Percentiles rank a stretch among this genome's conserved stretches.
Conservation (phyloP, 495 filamentous ascomycete genomes). For the Diplogelasinospora grovesii region DNA sequence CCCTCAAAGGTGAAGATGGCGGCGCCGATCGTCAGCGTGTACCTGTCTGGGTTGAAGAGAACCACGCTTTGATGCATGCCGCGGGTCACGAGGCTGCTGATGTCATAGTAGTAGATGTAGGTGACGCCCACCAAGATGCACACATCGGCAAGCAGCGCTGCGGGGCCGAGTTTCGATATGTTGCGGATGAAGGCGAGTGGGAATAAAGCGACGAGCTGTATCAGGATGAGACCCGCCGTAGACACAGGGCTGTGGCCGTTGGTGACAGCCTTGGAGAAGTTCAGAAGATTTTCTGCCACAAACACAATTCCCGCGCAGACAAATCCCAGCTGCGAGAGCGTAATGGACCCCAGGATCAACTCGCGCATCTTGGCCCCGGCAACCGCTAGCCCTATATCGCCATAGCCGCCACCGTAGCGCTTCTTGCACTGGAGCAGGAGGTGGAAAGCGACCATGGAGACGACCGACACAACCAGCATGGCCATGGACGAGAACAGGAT, state of each 20-base stretch:
- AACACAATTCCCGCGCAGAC: slow-evolving; percentile 62
- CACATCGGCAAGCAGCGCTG: slow-evolving; percentile 53
- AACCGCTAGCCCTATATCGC: slow-evolving; percentile 53
- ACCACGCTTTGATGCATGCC: slow-evolving; percentile 45
- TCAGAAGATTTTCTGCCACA: slow-evolving; percentile 54
- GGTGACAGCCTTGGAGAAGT: slow-evolving; percentile 50
- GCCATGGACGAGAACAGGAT: slow-evolving; percentile 58
- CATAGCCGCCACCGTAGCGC: slow-evolving; percentile 52
- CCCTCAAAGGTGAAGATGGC: slow-evolving; percentile 65
- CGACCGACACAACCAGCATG: slow-evolving; percentile 46
- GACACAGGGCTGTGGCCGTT: slow-evolving; percentile 33
- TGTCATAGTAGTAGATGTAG: slow-evolving; percentile 60
- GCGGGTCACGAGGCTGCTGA: slow-evolving; percentile 37
- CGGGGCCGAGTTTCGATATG: slow-evolving; percentile 56
- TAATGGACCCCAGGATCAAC: slow-evolving; percentile 53
- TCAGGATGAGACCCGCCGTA: slow-evolving; percentile 41
- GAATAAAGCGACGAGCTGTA: slow-evolving; percentile 50
- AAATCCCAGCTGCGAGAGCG: slow-evolving; percentile 60
- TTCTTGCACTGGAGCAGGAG: slow-evolving; percentile 52
- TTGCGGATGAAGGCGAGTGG: slow-evolving; percentile 57
- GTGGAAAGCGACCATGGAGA: slow-evolving; percentile 56
- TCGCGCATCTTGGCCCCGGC: slow-evolving; percentile 43
- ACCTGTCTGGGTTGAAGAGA: slow-evolving; percentile 54
- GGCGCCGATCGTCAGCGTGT: slow-evolving; percentile 56
- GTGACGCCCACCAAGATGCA: slow-evolving; percentile 56